Base-by-base conservation (phyloP, 108 stramenopile species). In the Nitzschia sp. region DNA sequence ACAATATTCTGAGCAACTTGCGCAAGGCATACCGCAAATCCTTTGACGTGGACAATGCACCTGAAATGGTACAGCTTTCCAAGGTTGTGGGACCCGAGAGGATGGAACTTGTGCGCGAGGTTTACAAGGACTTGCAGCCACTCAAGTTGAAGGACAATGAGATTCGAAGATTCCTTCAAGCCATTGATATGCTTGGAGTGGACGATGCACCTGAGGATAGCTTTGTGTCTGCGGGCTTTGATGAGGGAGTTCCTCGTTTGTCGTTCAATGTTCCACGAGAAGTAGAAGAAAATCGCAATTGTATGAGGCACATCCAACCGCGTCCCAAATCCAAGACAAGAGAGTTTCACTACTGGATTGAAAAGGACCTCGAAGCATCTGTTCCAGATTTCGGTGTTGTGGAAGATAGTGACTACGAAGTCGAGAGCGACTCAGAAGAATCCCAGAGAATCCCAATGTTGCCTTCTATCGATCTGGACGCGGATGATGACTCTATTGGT, bases 1-100 rank as follows among this genome's bases (percentile, higher is more conserved):
- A 54, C 9, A 42, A 42, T 11, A 68, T 68, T 24, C 8, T 68
- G 53, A 26, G 41, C 55, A 57, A 55, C 14, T 41, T 68, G 15
- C 53, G 67, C 40, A 68, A 68, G 56, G 38, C 41, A 15, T 26
- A 40, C 6, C 44, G 26, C 12, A 7, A 26, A 38, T 29, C 1
- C 1, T 22, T 21, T 12, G 51, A 65, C 50, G 29, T 53, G 21
- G 34, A 53, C 51, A 17, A 52, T 9, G 29, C 50, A 14, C 11
- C 34, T 1, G 51, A 65, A 53, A 65, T 65, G 64, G 37, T 63
- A 14, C 42, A 63, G 9, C 25, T 63, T 5, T 22, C 42, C 14
- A 63, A 63, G 22, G 61, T 63, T 15, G 2, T 48, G 61, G 24
- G 8, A 0, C 19, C 41, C 5, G 43, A 63, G 39, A 44, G 44